phyloP scores from a whole-genome alignment of 2,329 filamentous ascomycete genomes.

The Verticillium isaacii region DNA sequence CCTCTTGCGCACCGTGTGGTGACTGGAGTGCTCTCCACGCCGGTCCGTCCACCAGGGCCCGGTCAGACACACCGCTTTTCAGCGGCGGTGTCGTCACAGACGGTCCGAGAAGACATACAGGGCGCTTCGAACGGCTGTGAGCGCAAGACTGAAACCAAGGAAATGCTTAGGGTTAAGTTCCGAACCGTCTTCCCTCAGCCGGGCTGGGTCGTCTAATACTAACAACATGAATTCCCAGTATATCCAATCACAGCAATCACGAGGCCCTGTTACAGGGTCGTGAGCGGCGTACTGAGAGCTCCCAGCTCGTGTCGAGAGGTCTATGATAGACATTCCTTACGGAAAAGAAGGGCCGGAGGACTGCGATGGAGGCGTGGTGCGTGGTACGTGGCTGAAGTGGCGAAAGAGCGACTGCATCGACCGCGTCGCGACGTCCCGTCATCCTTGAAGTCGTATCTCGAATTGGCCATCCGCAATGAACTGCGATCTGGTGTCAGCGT shows the following conservation, averaged over 20 bases:
- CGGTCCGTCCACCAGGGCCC: constrained; percentile 38
- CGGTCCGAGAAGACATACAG: constrained; percentile 48
- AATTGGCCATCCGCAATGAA: constrained; percentile 6
- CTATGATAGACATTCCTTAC: constrained; percentile 56
- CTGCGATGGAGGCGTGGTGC: constrained; percentile 77
- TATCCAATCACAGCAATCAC: constrained; percentile 42
- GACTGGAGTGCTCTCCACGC: constrained; percentile 53
- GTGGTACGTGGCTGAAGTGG: constrained; percentile 28
- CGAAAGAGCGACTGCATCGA: constrained; percentile 40
- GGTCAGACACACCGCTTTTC: constrained; percentile 42
- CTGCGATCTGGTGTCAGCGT: neutral
- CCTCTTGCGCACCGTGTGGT: constrained; percentile 49
- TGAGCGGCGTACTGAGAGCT: constrained; percentile 49
- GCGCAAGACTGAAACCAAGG: constrained; percentile 71
- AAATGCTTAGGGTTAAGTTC: constrained; percentile 95
- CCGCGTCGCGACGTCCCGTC: constrained; percentile 11
- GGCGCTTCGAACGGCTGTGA: constrained; percentile 62
- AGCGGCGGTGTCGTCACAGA: constrained; percentile 33
- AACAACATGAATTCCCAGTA: constrained; percentile 31
- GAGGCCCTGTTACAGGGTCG: constrained; percentile 57
- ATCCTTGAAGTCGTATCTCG: constrained; percentile 25
- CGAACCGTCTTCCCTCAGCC: constrained; percentile 61
- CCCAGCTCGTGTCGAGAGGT: constrained; percentile 32
- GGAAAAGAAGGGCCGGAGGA: constrained; percentile 72
- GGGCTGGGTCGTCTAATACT: constrained; percentile 35